phyloP scores from a whole-genome alignment of 2,329 filamentous ascomycete species.

The Blastomyces silverae region DNA sequence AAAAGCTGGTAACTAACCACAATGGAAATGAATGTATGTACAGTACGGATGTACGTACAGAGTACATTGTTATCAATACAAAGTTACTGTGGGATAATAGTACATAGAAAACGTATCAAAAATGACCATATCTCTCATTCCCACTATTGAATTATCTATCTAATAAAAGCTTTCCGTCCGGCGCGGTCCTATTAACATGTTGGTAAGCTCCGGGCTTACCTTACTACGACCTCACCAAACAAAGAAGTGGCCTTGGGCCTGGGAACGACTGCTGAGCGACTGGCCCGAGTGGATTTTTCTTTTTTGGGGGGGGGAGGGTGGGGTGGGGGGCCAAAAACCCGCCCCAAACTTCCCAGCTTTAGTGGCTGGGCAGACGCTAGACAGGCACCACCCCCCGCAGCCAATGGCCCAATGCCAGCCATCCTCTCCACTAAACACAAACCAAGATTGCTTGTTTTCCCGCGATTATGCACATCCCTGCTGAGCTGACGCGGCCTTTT shows the following conservation, averaged over 20 bases:
- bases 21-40: too few species aligned
- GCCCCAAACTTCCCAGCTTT: background rate
- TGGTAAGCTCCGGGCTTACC: constrained; percentile 1
- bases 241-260: background rate
- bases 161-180: too few species aligned
- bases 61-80: too few species aligned
- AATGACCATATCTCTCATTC: background rate
- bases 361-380: background rate
- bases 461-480: constrained; percentile 5
- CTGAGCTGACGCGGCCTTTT: constrained; percentile 8
- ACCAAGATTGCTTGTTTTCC: constrained; percentile 11
- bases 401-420: background rate
- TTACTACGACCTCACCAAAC: background rate
- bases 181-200: background rate
- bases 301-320: too few species aligned
- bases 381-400: background rate
- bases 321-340: too few species aligned
- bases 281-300: background rate
- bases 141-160: background rate
- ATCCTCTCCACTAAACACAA: background rate
- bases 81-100: too few species aligned
- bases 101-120: background rate
- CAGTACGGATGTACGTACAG: too few species aligned
- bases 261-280: background rate
- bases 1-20: background rate